Evolutionary conservation across 768 basidiomycete species (phyloP), one percentile per base, ranked within the genome.

Genomic region (Psilocybe cubensis): DNA sequence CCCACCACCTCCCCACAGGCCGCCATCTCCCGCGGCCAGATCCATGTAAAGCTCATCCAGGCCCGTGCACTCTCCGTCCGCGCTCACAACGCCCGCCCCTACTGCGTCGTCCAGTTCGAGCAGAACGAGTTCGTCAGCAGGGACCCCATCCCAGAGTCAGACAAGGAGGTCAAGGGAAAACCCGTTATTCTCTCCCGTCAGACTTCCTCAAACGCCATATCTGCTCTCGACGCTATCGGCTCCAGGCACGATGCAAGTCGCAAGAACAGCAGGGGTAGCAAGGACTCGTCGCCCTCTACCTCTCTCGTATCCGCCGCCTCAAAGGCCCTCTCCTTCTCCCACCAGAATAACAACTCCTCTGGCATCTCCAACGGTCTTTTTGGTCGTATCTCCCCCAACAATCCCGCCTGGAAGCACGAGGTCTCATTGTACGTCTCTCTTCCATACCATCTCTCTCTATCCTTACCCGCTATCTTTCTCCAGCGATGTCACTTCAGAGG

Each of bases 351-450:
- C 40, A 77, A 72, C 41, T 29, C 72, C 9, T 57, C 72, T n/a
- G 66, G 72, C 56, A 66, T 72, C 21, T 59, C 72, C 48, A 74
- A 64, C 33, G 79, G 78, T 47, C 80, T 90, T 51, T 88, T 92
- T 65, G 82, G 84, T 58, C 80, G 86, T 49, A 72, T 85, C 33
- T 87, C 86, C 18, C 82, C 92, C 55, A 83, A 92, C 68, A 98
- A 94, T 77, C 96, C 97, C 10, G 88, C 96, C 20, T 99, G 97
- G 97, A 99, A 99, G 76, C 96, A 98, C 71, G 91, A 98, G 72
- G 97, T 98, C 29, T 88, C 92, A 42, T 99, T 99, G 96, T 98
- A 74, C 74, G 96, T 83, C 7, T n/a, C n/a, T n/a, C 35, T 11
- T 38, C 14, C 12, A 38, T 38, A 4, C 4, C 12, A 40, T 35